Percentiles rank a stretch among this genome's conserved stretches.
These are phyloP conservation scores for Annulohypoxylon moriforme DNA, from an alignment of 495 filamentous ascomycete genomes.

Conservation along the genomic window DNA sequence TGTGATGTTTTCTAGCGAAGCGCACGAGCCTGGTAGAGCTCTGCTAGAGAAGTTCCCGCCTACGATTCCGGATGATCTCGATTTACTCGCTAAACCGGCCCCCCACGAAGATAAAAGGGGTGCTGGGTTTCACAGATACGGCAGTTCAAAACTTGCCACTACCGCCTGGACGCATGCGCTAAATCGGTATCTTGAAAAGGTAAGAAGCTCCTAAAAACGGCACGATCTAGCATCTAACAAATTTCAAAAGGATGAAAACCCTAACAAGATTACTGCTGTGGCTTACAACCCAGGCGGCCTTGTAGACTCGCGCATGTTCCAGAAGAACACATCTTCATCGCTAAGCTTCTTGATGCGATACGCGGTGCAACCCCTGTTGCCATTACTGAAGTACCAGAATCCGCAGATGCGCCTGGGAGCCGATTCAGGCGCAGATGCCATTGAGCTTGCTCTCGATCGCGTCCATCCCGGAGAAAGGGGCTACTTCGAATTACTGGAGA, in stretches of 20 bases:
- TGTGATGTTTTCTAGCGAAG: constrained; percentile 55
- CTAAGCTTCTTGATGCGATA: constrained; percentile 39
- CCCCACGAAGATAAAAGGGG: constrained; percentile 26
- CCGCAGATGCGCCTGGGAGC: constrained; percentile 51
- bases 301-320: constrained; percentile 57
- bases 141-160: constrained; percentile 54
- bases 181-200: constrained; percentile 55
- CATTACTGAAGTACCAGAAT: constrained; percentile 49
- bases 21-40: constrained; percentile 55
- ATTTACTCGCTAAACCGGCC: constrained; percentile 37
- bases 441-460: constrained; percentile 42
- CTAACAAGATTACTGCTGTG: constrained; percentile 55
- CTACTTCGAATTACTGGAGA: constrained; percentile 53
- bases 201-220: constrained; percentile 17
- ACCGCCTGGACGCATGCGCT: constrained; percentile 57
- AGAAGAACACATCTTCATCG: constrained; percentile 48
- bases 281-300: constrained; percentile 60
- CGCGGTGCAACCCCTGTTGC: constrained; percentile 48
- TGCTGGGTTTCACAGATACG: constrained; percentile 57
- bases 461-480: constrained; percentile 49
- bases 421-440: constrained; percentile 50
- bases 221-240: not conserved
- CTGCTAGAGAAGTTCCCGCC: constrained; percentile 50
- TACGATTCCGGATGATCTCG: constrained; percentile 37
- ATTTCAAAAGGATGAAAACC: constrained; percentile 43